Base-by-base conservation (phyloP, 176 grass and related monocot genomes). In the Puccinellia tenuiflora region DNA sequence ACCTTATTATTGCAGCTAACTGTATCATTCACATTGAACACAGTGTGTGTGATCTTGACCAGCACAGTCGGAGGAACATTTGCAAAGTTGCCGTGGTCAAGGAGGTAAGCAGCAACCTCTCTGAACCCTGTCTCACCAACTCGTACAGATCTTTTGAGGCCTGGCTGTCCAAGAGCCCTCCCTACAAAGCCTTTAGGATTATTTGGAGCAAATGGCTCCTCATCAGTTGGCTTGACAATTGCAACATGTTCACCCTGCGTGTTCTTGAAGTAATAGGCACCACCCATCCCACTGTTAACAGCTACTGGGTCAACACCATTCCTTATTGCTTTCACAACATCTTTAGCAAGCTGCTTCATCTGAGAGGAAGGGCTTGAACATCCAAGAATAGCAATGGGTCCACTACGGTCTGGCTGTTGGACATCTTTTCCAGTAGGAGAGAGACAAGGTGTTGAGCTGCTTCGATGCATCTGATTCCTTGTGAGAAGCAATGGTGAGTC, bases 221-320 rank as follows among this genome's bases (percentile, higher is more conserved):
- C 96, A 38, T 98, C 96, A 10, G 96, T 98, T 60, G 96, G 96
- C 80, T 98, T 98, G 30, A 91, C 91, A 61, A 98, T 98, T n/a
- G 91, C 96, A 79, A 98, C 87, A 82, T 84, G 87, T 30, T 98
- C 93, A 30, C 96, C 96, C 14, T 47, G 63, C 35, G 72, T 51
- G 67, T 96, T 93, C 74, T 90, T 89, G 64, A 98, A 95, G 73
- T 98, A 98, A 86, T 95, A 98, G 4, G 93, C 96, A 72, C 96
- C 96, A 42, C 96, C 93, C 85, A 98, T 92, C 55, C 93, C 93
- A 88, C 92, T 84, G 63, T 87, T 86, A 81, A 96, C 89, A 35
- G 89, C 77, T 80, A 93, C 88, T 25, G 92, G 96, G 20, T 98
- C 89, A 54, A 98, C 85, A 38, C 79, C 95, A 84, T 84, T 90